Conservation (phyloP, 176 grass and related monocot genomes). For the Rhynchospora tenuis region DNA sequence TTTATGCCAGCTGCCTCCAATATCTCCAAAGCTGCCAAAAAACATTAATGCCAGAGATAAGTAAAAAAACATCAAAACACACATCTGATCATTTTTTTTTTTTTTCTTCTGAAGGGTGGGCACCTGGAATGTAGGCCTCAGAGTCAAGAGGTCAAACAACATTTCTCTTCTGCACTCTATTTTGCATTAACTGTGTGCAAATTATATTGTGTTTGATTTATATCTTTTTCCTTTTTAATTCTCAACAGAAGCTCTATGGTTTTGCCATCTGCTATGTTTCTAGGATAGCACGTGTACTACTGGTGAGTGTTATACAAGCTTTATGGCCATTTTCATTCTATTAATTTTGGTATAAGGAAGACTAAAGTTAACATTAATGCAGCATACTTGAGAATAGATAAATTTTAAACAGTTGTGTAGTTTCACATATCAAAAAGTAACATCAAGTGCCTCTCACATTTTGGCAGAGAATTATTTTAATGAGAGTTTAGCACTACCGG, state of each 20-base stretch:
- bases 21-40: slow-evolving; percentile 75
- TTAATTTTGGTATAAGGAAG: neutral
- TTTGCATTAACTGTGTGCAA: slow-evolving; percentile 37
- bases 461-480: neutral
- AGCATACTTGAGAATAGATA: neutral
- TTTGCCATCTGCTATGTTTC: slow-evolving; percentile 85
- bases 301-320: slow-evolving; percentile 47
- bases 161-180: slow-evolving; percentile 61
- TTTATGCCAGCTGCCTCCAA: slow-evolving; percentile 77
- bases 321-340: neutral
- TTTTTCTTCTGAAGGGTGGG: neutral
- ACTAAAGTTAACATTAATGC: neutral
- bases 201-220: neutral
- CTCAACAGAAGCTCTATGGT: slow-evolving; percentile 78
- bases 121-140: slow-evolving; percentile 81
- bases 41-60: neutral
- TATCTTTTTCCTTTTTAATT: neutral
- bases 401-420: neutral
- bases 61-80: neutral
- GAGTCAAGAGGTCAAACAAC: slow-evolving; percentile 74
- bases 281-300: slow-evolving; percentile 71
- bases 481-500: neutral
- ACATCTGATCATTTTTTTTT: neutral
- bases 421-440: neutral
- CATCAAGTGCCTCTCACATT: neutral